Conservation (phyloP, 2,329 filamentous ascomycete species). For the Ascochyta koolunga region DNA sequence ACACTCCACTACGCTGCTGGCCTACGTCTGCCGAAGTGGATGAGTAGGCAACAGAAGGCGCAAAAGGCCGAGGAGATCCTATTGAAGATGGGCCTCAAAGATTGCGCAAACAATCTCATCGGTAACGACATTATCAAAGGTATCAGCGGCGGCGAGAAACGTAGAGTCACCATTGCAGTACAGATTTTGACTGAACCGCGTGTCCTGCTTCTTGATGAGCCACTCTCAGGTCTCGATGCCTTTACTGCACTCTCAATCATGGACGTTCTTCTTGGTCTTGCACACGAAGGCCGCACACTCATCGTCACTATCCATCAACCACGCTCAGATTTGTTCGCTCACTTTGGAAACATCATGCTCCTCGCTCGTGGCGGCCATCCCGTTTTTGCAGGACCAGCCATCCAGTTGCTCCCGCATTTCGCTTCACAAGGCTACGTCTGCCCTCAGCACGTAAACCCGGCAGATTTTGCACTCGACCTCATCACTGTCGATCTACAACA, state of each 20-base stretch:
- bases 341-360: conserved; percentile 74
- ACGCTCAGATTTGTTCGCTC: conserved; percentile 72
- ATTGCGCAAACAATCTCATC: conserved; percentile 76
- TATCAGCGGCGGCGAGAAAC: conserved; percentile 80
- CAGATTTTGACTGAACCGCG: conserved; percentile 78
- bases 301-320: conserved; percentile 81
- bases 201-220: conserved; percentile 76
- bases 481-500: conserved; percentile 78
- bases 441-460: conserved; percentile 73
- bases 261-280: conserved; percentile 72
- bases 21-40: conserved; percentile 71
- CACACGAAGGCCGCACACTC: conserved; percentile 74
- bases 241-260: conserved; percentile 76
- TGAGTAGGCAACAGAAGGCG: conserved; percentile 71
- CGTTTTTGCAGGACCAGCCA: conserved; percentile 69
- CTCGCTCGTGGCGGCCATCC: conserved; percentile 72
- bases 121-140: conserved; percentile 76
- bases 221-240: conserved; percentile 76
- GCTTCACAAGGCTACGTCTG: conserved; percentile 65
- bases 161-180: conserved; percentile 77
- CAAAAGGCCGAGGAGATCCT: conserved; percentile 73
- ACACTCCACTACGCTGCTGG: conserved; percentile 72
- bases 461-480: conserved; percentile 77
- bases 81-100: conserved; percentile 76
- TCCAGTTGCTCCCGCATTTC: conserved; percentile 71